These are phyloP conservation scores for Ilex paraguariensis DNA, from an alignment of 305 asterid species.

Conservation along the genomic window DNA sequence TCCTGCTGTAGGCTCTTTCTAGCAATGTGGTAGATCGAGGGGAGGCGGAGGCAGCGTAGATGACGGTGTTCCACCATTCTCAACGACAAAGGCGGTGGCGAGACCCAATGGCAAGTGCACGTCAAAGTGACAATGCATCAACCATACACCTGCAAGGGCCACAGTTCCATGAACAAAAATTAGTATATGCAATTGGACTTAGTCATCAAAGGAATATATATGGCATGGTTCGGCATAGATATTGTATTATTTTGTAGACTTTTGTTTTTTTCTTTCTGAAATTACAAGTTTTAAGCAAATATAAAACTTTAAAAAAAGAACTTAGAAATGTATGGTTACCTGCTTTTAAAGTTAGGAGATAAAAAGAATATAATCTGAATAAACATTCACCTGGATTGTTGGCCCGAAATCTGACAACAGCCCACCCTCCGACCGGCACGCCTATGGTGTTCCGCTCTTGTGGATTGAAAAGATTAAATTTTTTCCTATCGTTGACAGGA, in stretches of 20 bases:
- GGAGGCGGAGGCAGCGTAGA: conserved; percentile 11
- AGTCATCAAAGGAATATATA: too few relatives aligned
- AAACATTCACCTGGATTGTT: conserved; percentile 9
- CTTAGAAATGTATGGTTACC: too few relatives aligned
- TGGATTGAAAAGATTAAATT: conserved; percentile 7
- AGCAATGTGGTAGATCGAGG: conserved; percentile 8
- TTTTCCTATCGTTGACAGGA: neutral
- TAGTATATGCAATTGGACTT: too few relatives aligned
- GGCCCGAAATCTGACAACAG: conserved; percentile 12
- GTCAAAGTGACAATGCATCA: conserved; percentile 12
- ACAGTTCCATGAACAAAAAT: neutral
- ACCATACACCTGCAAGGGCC: conserved; percentile 6
- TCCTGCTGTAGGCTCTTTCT: too few relatives aligned
- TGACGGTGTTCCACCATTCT: conserved; percentile 10
- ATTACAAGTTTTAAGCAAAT: too few relatives aligned
- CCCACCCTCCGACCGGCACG: conserved; percentile 15
- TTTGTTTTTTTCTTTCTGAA: too few relatives aligned
- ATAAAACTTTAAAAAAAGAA: too few relatives aligned
- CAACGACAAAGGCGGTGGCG: conserved; percentile 9
- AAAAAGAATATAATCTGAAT: too few relatives aligned
- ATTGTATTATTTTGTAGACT: too few relatives aligned
- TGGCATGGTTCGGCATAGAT: too few relatives aligned
- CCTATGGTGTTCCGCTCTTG: conserved; percentile 13
- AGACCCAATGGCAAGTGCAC: conserved; percentile 8
- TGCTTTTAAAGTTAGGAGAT: too few relatives aligned